Evolutionary conservation across 2,329 filamentous ascomycete species (phyloP).

Genomic region (Arthrobotrys pseudoclavata): DNA sequence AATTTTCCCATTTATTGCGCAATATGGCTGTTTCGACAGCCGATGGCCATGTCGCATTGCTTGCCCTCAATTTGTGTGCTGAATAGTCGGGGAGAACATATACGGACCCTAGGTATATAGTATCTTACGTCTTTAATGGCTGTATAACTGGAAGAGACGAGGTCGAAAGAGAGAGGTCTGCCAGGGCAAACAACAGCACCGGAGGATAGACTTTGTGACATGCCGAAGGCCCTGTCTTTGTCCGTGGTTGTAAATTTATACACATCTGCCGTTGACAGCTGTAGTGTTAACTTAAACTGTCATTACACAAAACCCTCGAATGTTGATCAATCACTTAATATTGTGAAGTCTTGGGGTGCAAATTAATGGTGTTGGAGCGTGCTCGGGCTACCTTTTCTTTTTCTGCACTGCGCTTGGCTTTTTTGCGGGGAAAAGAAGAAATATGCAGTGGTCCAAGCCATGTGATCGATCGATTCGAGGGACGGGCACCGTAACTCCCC

Average conservation of each 20-base stretch:
- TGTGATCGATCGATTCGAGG: conserved; percentile 47
- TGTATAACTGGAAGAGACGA: background rate
- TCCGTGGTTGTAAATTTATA: conserved; percentile 1
- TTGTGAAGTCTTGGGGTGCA: background rate
- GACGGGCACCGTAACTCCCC: conserved; percentile 35
- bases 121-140: background rate
- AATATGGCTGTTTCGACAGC: conserved; percentile 51
- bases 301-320: conserved; percentile 16
- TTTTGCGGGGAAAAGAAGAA: conserved; percentile 60
- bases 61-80: conserved; percentile 24
- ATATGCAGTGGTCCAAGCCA: conserved; percentile 37
- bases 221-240: conserved; percentile 20
- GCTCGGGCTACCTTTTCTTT: conserved; percentile 38
- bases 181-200: background rate
- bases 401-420: conserved; percentile 44
- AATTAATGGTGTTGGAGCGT: conserved; percentile 9
- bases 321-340: background rate
- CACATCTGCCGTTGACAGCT: conserved; percentile 30
- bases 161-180: background rate
- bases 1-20: conserved; percentile 53
- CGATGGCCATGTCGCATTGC: conserved; percentile 39
- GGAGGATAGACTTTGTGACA: conserved; percentile 15
- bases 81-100: background rate
- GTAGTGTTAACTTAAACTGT: conserved; percentile 26
- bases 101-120: background rate